phyloP scores from a whole-genome alignment of 1,284 basidiomycete genomes.

The Cryptococcus neoformans region DNA sequence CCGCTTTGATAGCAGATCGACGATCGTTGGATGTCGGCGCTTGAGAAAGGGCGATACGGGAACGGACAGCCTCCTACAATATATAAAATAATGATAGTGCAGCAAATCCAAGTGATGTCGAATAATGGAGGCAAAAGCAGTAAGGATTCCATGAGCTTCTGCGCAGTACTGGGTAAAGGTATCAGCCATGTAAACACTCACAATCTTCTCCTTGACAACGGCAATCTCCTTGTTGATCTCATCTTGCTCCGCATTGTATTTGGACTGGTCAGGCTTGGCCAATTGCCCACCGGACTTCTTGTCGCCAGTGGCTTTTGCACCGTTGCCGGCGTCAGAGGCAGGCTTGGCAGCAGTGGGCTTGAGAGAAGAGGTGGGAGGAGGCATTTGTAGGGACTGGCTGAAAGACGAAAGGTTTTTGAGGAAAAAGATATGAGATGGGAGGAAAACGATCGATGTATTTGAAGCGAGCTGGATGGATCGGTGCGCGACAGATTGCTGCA shows the following conservation, averaged over 20 bases:
- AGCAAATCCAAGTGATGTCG: neutral
- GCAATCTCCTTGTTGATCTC: constrained; percentile 80
- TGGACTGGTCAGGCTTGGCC: constrained; percentile 73
- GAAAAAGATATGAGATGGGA: neutral
- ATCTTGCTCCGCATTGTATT: constrained; percentile 78
- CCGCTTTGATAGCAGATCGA: constrained; percentile 68
- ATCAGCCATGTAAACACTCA: constrained; percentile 51
- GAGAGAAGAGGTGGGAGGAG: constrained; percentile 44
- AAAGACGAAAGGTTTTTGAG: neutral
- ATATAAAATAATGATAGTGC: neutral
- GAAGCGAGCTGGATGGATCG: neutral
- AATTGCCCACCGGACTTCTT: constrained; percentile 47
- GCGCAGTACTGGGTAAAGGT: neutral
- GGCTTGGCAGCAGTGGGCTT: constrained; percentile 35
- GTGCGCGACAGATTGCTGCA: neutral
- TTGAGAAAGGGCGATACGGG: constrained; percentile 66
- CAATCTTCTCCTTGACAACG: constrained; percentile 70
- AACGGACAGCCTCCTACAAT: constrained; percentile 66
- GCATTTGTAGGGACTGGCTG: constrained; percentile 25
- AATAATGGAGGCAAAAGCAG: neutral
- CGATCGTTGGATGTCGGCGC: constrained; percentile 58
- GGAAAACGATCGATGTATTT: neutral
- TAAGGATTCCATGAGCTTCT: neutral
- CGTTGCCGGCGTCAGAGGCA: neutral
- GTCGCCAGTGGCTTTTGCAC: constrained; percentile 46